Base-by-base conservation (phyloP, 1,284 basidiomycete species). In the Puccinia coronata region DNA sequence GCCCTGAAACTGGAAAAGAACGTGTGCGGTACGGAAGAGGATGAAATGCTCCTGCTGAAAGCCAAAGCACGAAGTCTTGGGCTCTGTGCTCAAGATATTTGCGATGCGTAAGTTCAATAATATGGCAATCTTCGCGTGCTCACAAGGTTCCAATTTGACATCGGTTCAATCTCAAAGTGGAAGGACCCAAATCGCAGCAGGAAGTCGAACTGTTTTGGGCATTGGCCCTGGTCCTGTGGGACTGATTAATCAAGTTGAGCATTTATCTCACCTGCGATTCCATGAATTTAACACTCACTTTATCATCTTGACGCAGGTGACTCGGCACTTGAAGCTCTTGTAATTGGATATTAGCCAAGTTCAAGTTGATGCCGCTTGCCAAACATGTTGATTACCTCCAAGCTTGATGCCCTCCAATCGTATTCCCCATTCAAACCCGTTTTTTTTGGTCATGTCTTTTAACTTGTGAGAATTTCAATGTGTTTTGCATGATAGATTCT, bases 131-230 rank as follows among this genome's bases (percentile, higher is more conserved):
- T 72, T 12, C 0, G 28, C 36, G 28, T n/a, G n/a, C n/a, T 23
- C 28, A 14, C 12, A 41, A 28, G 1, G 0, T 25, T 12, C 31
- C 34, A 23, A 61, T 36, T 9, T 39, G 20, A 55, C 12, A 55
- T 69, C 4, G 14, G 20, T 55, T 25, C 31, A 18, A 47, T 55
- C 69, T 69, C n/a, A 61, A 36, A 81, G 80, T 55, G 80, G 80
- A 31, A 51, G 80, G 61, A 81, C 80, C n/a, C 80, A 81, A 61
- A 81, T 81, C 25, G 80, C 80, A 25, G 71, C 80, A 43, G 80
- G 80, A 6, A 81, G 71, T 75, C 43, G 72, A 65, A 81, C 80
- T 41, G 80, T 81, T 31, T 72, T 81, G 3, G 80, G 80, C 55
- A 75, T 81, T 28, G 80, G 80, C 41, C 80, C 80, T 11, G 80